Evolutionary conservation across 169 alveolate species (phyloP).

Genomic region (Eimeria praecox): DNA sequence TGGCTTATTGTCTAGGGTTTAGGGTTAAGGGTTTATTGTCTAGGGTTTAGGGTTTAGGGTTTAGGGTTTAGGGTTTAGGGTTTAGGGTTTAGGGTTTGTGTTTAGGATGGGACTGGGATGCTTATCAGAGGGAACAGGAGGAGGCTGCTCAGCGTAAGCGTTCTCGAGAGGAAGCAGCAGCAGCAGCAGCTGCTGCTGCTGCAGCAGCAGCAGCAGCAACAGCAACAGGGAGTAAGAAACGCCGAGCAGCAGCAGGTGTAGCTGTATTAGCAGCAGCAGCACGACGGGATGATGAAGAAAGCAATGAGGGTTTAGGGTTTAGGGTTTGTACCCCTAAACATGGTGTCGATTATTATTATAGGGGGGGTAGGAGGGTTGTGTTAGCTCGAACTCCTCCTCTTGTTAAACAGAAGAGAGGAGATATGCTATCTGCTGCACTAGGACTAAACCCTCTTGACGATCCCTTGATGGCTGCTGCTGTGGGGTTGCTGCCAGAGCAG

Average conservation of each 20-base stretch:
- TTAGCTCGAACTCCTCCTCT: slow-evolving; percentile 41
- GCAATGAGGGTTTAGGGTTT: not conserved
- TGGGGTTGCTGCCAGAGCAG: not conserved
- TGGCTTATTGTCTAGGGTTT: not conserved
- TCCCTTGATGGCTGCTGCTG: slow-evolving; percentile 32
- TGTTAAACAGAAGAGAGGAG: slow-evolving; percentile 18
- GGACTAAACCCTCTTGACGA: slow-evolving; percentile 36
- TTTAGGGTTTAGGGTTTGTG: not conserved
- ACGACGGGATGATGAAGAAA: slow-evolving; percentile 3
- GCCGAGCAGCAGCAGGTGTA: slow-evolving; percentile 61
- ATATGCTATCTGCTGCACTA: slow-evolving; percentile 7
- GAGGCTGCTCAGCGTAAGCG: slow-evolving; percentile 76
- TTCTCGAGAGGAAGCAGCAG: slow-evolving; percentile 56
- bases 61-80: slow-evolving; percentile 17
- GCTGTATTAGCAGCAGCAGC: slow-evolving; percentile 49
- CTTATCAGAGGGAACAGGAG: slow-evolving; percentile 77
- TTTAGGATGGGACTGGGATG: slow-evolving; percentile 81
- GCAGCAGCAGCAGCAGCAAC: slow-evolving; percentile 70
- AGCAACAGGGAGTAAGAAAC: slow-evolving; percentile 9
- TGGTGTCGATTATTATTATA: slow-evolving; percentile 27
- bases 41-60: not conserved
- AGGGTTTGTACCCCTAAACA: slow-evolving; percentile 49
- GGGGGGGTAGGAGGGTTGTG: slow-evolving; percentile 14
- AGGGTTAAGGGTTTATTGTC: slow-evolving; percentile 30
- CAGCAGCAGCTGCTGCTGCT: slow-evolving; percentile 57